These are phyloP conservation scores for Sonneratia caseolaris DNA, from an alignment of 345 rosid genomes.

Conservation along the genomic window DNA sequence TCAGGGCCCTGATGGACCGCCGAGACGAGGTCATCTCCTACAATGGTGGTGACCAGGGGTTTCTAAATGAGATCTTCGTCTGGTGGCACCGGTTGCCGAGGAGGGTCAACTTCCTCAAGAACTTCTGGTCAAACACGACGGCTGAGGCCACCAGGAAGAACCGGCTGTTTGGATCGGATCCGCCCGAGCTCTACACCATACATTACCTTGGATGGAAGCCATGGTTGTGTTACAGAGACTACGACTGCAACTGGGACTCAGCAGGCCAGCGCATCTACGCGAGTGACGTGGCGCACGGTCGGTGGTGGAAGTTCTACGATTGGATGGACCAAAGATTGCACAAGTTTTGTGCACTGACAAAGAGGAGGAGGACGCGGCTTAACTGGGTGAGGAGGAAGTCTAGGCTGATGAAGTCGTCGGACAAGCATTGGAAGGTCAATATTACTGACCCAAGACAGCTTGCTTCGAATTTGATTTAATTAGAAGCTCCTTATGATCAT, in stretches of 20 bases:
- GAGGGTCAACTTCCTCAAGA: constrained; percentile 71
- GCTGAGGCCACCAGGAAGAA: constrained; percentile 56
- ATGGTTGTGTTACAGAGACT: constrained; percentile 86
- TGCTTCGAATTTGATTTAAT: constrained; percentile 7
- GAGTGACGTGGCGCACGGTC: constrained; percentile 66
- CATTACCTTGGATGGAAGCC: constrained; percentile 87
- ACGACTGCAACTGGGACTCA: constrained; percentile 78
- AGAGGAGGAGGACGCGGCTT: constrained; percentile 51
- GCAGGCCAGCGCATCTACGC: constrained; percentile 46
- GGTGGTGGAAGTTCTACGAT: constrained; percentile 88
- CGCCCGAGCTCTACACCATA: constrained; percentile 62
- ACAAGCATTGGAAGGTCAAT: constrained; percentile 67
- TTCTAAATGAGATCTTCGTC: constrained; percentile 68
- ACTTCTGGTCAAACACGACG: constrained; percentile 85
- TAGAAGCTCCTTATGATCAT: neutral
- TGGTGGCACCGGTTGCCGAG: constrained; percentile 92
- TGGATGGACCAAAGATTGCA: constrained; percentile 50
- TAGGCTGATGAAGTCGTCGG: constrained; percentile 28
- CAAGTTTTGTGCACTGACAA: constrained; percentile 56
- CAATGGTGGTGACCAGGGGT: constrained; percentile 94
- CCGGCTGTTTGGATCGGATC: constrained; percentile 64
- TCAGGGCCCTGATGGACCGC: constrained; percentile 45
- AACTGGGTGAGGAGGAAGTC: constrained; percentile 73
- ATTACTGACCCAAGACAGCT: constrained; percentile 64
- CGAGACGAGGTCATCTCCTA: constrained; percentile 65